Base-by-base conservation (phyloP, 768 basidiomycete genomes). In the Rhodotorula babjevae region DNA sequence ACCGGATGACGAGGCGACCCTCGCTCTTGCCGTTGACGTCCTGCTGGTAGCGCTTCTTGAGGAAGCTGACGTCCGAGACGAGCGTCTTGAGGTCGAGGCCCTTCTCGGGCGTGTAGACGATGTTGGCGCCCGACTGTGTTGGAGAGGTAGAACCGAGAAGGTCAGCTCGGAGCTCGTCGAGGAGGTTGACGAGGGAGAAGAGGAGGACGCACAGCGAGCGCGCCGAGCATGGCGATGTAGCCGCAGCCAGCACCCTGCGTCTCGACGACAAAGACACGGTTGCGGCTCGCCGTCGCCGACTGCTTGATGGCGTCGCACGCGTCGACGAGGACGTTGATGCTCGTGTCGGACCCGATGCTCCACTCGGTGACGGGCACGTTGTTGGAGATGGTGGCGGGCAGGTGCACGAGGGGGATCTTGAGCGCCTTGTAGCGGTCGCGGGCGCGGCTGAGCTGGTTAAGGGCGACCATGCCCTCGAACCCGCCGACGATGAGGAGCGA, bases 271-370 rank as follows among this genome's bases (percentile, higher is more conserved):
- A 99, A 99, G 70, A 97, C 96, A 56, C 96, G 84, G 81, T 98
- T 93, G 73, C 96, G 82, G 79, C 93, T 96, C 10, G 96, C 95
- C 67, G 91, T 91, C 18, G 96, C 96, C 79, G 92, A 94, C 84
- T 99, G 96, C 83, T 94, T 96, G 83, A 99, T 97, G 55, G 94
- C 89, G 82, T 99, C 96, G 80, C 95, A 98, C 12, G 96, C 96
- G 72, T 94, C 92, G 65, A 98, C 93, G 44, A 99, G 84, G 6
- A 94, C 93, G 81, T 98, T 99, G 84, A 99, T 84, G 81, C 90
- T 91, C n/a, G 96, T 99, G 79, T 99, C 96, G 77, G 89, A 90
- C 59, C 96, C 96, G 71, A 99, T 82, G 80, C 92, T 94, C 82
- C 91, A 92, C 80, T 98, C 94, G 61, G 95, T 97, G 84, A 97